Evolutionary conservation across 371 early-diverging fungal genomes (phyloP), one percentile per base, ranked within the genome.

Genomic region (Apophysomyces sp.): DNA sequence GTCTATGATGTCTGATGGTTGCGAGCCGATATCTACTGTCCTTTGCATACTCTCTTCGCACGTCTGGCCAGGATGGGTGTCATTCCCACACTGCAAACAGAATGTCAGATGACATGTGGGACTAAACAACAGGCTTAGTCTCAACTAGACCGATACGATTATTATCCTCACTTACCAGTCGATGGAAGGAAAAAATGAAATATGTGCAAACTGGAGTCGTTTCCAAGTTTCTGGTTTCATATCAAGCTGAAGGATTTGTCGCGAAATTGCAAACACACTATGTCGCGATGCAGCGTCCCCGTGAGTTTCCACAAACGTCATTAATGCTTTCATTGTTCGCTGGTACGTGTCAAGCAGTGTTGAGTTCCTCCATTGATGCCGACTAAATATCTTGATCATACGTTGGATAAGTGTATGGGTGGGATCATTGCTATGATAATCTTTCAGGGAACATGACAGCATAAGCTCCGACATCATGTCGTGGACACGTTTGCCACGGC

Each of bases 141-240:
- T 3, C 21, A 24, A 44, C 8, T 34, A 8, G 34, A 34, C 34
- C 34, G 11, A 3, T 11, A 24, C n/a, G 21, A 21, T 27, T 15
- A 15, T 21, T 44, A 32, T 54, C 39, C 28, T 16, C 16, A 31
- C 63, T 63, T 82, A 88, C 88, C 90, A 90, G 51, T 67, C 52
- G 36, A 63, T 75, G 40, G 70, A 66, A 41, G 83, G 85, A 59
- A 80, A 89, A 32, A 77, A 78, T 27, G 62, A 65, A 44, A 90
- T 83, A 63, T 89, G 88, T 51, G 77, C 67, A 71, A 90, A 89
- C 58, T 90, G 91, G 3, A 90, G 71, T 49, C 81, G 80, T 58
- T 78, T 82, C 89, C 89, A 90, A 12, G 79, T 74, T 18, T 86
- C 86, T 3, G 87, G 84, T 40, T 80, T 66, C 57, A 80, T 68